These are phyloP conservation scores for Aurantiochytrium sp. DNA, from an alignment of 108 stramenopile genomes.

Conservation along the genomic window DNA sequence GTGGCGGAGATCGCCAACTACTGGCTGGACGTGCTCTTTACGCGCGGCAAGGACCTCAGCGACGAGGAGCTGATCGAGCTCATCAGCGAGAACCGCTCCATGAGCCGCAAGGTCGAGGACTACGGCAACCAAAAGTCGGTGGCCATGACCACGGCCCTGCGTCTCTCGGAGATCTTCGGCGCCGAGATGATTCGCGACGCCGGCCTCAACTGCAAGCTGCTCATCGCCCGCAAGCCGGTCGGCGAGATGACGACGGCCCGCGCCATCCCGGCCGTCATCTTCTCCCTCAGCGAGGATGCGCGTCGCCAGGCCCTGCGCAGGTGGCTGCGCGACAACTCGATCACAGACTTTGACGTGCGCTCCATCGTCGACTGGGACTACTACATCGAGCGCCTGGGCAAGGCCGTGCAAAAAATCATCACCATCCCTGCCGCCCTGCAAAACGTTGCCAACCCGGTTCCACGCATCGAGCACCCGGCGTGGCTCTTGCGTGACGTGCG, in stretches of 20 bases:
- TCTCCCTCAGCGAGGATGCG: slow-evolving; percentile 78
- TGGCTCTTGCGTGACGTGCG: slow-evolving; percentile 82
- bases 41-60: slow-evolving; percentile 79
- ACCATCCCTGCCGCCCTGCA: slow-evolving; percentile 98
- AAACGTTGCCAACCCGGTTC: slow-evolving; percentile 86
- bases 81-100: slow-evolving; percentile 92
- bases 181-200: slow-evolving; percentile 95
- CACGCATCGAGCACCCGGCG: slow-evolving; percentile 84
- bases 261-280: slow-evolving; percentile 92
- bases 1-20: slow-evolving; percentile 94
- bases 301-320: slow-evolving; percentile 82
- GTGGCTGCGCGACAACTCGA: slow-evolving; percentile 83
- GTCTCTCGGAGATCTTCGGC: slow-evolving; percentile 94
- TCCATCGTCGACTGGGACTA: slow-evolving; percentile 95
- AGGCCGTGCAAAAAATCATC: slow-evolving; percentile 95
- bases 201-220: slow-evolving; percentile 94
- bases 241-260: slow-evolving; percentile 94
- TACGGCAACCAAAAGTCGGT: slow-evolving; percentile 94
- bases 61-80: slow-evolving; percentile 92
- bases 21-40: slow-evolving; percentile 96
- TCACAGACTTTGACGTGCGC: slow-evolving; percentile 82
- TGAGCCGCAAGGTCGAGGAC: slow-evolving; percentile 93
- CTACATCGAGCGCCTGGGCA: slow-evolving; percentile 88
- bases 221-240: slow-evolving; percentile 84
- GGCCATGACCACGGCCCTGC: slow-evolving; percentile 91